Conservation (phyloP, 1,284 basidiomycete genomes). For the Ustilago sp. region DNA sequence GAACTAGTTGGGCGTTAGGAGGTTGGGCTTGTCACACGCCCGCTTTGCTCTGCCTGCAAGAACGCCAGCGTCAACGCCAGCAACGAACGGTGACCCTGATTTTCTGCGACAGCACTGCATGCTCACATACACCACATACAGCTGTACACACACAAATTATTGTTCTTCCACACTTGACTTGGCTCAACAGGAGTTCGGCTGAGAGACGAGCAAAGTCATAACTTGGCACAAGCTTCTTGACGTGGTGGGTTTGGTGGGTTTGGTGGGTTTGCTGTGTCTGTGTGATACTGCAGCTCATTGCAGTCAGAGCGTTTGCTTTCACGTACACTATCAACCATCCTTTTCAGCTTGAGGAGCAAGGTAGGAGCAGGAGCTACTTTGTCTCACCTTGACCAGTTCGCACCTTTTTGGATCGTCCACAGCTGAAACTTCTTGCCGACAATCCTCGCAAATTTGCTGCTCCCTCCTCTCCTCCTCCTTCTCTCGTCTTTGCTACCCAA, state of each 20-base stretch:
- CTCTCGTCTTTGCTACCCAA: background rate
- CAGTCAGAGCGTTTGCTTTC: no score
- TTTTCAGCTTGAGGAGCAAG: background rate
- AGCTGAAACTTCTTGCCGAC: slow-evolving; percentile 3
- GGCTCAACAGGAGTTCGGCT: background rate
- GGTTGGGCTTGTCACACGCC: background rate
- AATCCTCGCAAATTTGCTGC: background rate
- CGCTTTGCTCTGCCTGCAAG: slow-evolving; percentile 2
- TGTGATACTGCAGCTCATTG: background rate
- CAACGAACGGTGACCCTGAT: background rate
- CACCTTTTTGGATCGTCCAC: slow-evolving; percentile 4
- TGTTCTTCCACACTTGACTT: background rate
- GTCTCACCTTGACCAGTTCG: slow-evolving; percentile 7
- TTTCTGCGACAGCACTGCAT: background rate
- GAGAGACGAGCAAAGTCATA: background rate
- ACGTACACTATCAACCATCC: background rate
- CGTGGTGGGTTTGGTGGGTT: background rate
- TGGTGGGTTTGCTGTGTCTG: background rate
- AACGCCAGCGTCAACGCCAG: background rate
- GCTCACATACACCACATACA: no score
- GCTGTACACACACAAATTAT: background rate
- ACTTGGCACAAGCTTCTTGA: slow-evolving; percentile 1
- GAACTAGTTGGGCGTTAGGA: no score
- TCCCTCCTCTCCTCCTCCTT: background rate
- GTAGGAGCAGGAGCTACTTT: background rate